A percentile compares a stretch with the other conserved stretches of the same genome.
Conservation (phyloP, 2,329 filamentous ascomycete species). For the Stagonosporopsis vannaccii region DNA sequence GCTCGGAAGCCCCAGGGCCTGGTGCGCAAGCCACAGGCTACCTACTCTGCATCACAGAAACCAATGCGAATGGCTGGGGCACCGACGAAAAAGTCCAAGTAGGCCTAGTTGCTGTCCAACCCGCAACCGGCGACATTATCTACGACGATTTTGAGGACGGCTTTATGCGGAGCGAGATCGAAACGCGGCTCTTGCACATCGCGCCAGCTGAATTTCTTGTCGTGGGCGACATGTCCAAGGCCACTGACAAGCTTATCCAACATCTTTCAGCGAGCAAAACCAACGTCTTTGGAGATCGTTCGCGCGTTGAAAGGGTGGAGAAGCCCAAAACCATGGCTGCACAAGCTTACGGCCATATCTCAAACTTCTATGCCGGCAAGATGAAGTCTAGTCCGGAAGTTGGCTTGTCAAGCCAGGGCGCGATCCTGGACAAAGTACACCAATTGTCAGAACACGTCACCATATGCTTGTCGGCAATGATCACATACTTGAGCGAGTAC, state of each 20-base stretch:
- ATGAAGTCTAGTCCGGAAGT: conserved; percentile 61
- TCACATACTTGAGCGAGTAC: conserved; percentile 89
- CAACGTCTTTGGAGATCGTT: conserved; percentile 90
- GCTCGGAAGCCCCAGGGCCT: conserved; percentile 59
- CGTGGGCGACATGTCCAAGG: conserved; percentile 86
- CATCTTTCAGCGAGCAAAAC: conserved; percentile 87
- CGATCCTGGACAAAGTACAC: conserved; percentile 84
- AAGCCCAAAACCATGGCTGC: conserved; percentile 83
- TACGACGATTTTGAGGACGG: conserved; percentile 97
- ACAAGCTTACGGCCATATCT: conserved; percentile 86
- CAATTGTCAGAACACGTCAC: conserved; percentile 85
- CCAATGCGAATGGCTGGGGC: conserved; percentile 77
- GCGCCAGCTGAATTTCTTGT: conserved; percentile 95
- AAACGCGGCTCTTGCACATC: conserved; percentile 93
- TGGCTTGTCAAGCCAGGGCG: conserved; percentile 53
- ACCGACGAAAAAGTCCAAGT: conserved; percentile 94
- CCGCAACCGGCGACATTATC: conserved; percentile 92
- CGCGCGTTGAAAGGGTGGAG: conserved; percentile 80
- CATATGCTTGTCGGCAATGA: conserved; percentile 95
- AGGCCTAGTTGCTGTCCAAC: conserved; percentile 92
- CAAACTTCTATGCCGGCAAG: conserved; percentile 90
- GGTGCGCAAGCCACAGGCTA: conserved; percentile 76
- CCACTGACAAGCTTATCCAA: conserved; percentile 89
- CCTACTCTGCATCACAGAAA: conserved; percentile 89
- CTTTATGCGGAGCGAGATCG: conserved; percentile 96